Evolutionary conservation across 805 yeast species (phyloP).

Genomic region (Yarrowia bubula): DNA sequence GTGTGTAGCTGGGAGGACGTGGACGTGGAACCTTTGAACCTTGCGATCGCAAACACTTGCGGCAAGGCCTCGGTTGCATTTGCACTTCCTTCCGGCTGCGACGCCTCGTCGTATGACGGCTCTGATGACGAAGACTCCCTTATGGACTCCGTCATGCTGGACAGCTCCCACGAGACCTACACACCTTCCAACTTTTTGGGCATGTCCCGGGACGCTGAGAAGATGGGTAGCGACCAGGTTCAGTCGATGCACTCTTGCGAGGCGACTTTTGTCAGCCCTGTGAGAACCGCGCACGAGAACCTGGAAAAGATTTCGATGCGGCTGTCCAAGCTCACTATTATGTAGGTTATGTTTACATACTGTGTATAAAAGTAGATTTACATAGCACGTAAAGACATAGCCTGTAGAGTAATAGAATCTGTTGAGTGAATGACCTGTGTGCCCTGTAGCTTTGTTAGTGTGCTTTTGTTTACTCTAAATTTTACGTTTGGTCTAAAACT

Average conservation of each 20-base stretch:
- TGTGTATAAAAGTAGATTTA: neutral
- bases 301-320: constrained; percentile 21
- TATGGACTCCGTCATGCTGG: constrained; percentile 17
- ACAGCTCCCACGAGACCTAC: constrained; percentile 25
- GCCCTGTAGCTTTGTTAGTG: neutral
- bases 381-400: constrained; percentile 2
- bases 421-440: neutral
- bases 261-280: constrained; percentile 19
- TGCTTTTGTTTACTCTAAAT: neutral
- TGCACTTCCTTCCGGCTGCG: neutral
- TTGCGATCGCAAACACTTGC: constrained; percentile 18
- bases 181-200: constrained; percentile 20
- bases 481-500: neutral
- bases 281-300: neutral
- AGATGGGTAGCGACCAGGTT: constrained; percentile 14
- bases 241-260: constrained; percentile 3
- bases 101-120: neutral
- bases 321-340: neutral
- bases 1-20: constrained; percentile 12
- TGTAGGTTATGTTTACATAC: constrained; percentile 10
- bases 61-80: constrained; percentile 21
- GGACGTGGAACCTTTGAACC: constrained; percentile 25
- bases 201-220: constrained; percentile 20
- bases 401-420: neutral
- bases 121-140: constrained; percentile 14